Evolutionary conservation across 2,329 filamentous ascomycete genomes (phyloP).

Genomic region (Hymenoscyphus fructigenus): DNA sequence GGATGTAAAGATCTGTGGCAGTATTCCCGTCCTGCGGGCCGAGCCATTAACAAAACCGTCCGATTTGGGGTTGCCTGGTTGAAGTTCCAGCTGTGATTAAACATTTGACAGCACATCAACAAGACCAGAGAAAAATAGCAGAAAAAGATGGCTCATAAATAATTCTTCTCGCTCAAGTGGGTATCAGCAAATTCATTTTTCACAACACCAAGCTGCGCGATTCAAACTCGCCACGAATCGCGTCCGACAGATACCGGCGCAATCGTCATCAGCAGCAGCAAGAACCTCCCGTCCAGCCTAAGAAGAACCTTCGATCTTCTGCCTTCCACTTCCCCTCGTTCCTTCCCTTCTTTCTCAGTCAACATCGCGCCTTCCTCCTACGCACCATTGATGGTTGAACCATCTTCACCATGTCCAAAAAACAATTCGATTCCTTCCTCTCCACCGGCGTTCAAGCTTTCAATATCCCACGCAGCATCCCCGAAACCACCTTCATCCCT

Average conservation of each 20-base stretch:
- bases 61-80: not conserved
- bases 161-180: not conserved
- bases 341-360: not conserved
- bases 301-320: not conserved
- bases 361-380: not conserved
- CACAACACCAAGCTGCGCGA: too few species aligned
- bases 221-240: not conserved
- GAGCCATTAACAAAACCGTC: not conserved
- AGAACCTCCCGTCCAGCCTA: not conserved
- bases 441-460: conserved; percentile 27
- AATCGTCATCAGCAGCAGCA: not conserved
- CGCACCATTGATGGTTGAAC: conserved; percentile 19
- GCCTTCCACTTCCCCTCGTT: not conserved
- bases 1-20: not conserved
- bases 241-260: not conserved
- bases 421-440: conserved; percentile 31
- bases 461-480: conserved; percentile 26
- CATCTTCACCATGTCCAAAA: conserved; percentile 11
- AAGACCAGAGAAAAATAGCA: not conserved
- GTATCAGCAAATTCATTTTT: not conserved
- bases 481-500: conserved; percentile 21
- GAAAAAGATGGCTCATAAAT: conserved; percentile 1
- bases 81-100: not conserved
- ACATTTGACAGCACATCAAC: conserved; percentile 1
- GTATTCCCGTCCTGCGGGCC: not conserved